Conservation (phyloP, 768 basidiomycete genomes). For the Mycena indigotica region DNA sequence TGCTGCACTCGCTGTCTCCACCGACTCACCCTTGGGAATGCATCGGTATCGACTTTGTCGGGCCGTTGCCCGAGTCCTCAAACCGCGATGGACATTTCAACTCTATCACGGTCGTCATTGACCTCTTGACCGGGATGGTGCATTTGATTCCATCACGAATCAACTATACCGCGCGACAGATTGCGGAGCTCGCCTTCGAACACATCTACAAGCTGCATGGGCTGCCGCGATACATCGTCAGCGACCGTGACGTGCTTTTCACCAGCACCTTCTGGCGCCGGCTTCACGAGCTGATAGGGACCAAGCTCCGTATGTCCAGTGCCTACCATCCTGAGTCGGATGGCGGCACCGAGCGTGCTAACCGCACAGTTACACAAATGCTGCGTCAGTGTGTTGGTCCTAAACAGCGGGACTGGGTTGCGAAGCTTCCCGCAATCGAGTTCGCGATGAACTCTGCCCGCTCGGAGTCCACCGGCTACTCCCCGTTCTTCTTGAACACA, state of each 20-base stretch:
- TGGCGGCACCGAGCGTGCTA: no score
- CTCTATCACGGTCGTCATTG: slow-evolving; percentile 22
- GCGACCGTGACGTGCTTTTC: no score
- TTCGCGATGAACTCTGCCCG: slow-evolving; percentile 8
- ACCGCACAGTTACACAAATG: no score
- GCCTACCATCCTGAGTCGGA: no score
- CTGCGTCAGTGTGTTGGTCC: background rate
- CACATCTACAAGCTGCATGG: slow-evolving; percentile 32
- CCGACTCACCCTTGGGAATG: slow-evolving; percentile 17
- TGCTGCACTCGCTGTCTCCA: slow-evolving; percentile 16
- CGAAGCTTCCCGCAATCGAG: background rate
- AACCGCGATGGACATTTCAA: slow-evolving; percentile 23
- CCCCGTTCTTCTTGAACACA: slow-evolving; percentile 13
- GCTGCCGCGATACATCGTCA: slow-evolving; percentile 12
- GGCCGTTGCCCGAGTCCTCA: slow-evolving; percentile 26
- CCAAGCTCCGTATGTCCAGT: background rate
- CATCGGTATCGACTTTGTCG: slow-evolving; percentile 28
- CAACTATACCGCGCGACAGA: slow-evolving; percentile 8
- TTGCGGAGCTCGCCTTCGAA: slow-evolving; percentile 8
- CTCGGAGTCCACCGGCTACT: slow-evolving; percentile 26
- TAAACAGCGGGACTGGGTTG: background rate
- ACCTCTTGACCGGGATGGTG: slow-evolving; percentile 12
- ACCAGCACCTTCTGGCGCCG: background rate
- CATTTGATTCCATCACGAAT: slow-evolving; percentile 10
- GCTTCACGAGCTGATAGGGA: background rate